Evolutionary conservation across 352 stramenopile species (phyloP), one percentile per base, ranked within the genome.

Genomic region (Globisporangium viniferum): DNA sequence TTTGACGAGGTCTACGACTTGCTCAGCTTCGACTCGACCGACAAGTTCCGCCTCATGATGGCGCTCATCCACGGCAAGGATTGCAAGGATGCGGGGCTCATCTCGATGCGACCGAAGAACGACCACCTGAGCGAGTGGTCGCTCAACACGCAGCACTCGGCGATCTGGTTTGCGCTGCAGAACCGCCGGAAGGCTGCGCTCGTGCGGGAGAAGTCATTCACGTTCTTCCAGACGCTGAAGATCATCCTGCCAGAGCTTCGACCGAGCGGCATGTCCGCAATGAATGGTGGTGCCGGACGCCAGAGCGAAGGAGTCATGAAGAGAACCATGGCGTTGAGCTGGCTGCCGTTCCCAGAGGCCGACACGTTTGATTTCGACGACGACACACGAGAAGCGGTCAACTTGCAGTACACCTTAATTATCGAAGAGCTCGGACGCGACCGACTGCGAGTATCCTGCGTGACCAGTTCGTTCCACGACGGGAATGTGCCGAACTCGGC

Each of bases 171-270:
- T 31, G 67, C 72, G 14, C 75, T 89, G 49, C 82, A 88, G 60
- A 81, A 84, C 44, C 70, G 77, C 41, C 73, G 78, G 51, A 86
- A 84, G 61, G 74, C 82, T 2, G 66, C 87, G 15, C 59, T 88
- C 54, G 70, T 79, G 49, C 75, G 77, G 33, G 76, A 89, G 62
- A 83, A 86, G 59, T 68, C 79, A 60, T 66, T 91, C 53, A 84
- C 79, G 53, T 86, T 89, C 54, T 91, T 89, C 65, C 82, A 91
- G 64, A 84, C 81, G 14, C 67, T 91, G 22, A 84, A 86, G 69
- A 63, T 90, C 27, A 80, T 90, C 48, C 66, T 82, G 3, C 81
- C 81, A 0, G 78, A 88, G 58, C 76, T 63, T 9, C 64, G 60
- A 2, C 67, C 66, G 22, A 67, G 58, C 59, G 68, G 53, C 1